Evolutionary conservation across 1,284 basidiomycete species (phyloP).

Genomic region (Ustilago tritici): DNA sequence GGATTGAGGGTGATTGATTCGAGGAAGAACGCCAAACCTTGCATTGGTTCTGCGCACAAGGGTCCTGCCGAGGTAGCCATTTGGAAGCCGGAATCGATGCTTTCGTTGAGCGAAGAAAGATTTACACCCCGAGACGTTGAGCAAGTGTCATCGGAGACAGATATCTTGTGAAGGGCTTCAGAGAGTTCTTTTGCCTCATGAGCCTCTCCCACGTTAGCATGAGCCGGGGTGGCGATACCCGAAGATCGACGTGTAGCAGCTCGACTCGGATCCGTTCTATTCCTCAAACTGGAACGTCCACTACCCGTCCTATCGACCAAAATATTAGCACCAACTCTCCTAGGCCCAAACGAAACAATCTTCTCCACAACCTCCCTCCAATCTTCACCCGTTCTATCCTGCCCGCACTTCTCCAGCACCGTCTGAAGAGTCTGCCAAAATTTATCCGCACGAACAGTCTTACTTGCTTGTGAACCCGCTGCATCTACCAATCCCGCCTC

Average conservation of each 20-base stretch:
- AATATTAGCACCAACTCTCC: constrained; percentile 85
- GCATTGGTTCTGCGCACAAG: constrained; percentile 92
- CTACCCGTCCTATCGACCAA: constrained; percentile 76
- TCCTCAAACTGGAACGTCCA: constrained; percentile 21
- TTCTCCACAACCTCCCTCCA: constrained; percentile 81
- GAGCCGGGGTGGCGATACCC: constrained; percentile 35
- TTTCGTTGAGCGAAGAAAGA: constrained; percentile 55
- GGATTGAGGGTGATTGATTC: constrained; percentile 74
- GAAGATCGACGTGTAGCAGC: constrained; percentile 26
- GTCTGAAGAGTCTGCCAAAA: constrained; percentile 84
- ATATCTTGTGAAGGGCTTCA: constrained; percentile 30
- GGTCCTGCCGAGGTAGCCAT: constrained; percentile 93
- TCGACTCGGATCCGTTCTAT: constrained; percentile 37
- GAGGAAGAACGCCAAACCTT: constrained; percentile 91
- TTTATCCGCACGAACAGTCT: constrained; percentile 71
- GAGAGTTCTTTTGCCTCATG: constrained; percentile 23
- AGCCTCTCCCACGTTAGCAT: neutral
- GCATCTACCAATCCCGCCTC: constrained; percentile 30
- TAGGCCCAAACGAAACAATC: constrained; percentile 93
- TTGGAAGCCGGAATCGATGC: constrained; percentile 92
- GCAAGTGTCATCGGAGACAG: constrained; percentile 4
- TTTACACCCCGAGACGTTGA: constrained; percentile 8
- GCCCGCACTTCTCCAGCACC: constrained; percentile 72
- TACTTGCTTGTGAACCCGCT: constrained; percentile 39
- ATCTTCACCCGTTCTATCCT: constrained; percentile 78